Percentiles rank a stretch among this genome's conserved stretches.
phyloP scores from a whole-genome alignment of 192 early-diverging fungal genomes.

The Piromyces finnis region DNA sequence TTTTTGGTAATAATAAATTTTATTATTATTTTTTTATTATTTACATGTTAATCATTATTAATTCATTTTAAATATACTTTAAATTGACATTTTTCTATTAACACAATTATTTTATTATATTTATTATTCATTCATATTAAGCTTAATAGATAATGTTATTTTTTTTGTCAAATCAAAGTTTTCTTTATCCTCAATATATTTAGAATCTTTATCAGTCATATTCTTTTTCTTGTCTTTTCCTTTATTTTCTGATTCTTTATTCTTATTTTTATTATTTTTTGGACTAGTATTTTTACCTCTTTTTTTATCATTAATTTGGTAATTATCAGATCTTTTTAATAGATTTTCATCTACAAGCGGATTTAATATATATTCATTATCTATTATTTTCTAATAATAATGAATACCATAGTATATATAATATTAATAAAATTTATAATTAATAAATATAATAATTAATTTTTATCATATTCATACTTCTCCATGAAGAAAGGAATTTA shows the following conservation, averaged over 20 bases:
- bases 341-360: not conserved
- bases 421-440: too few relatives aligned
- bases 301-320: not conserved
- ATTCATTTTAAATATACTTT: too few relatives aligned
- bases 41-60: too few relatives aligned
- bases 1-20: not conserved
- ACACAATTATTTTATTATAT: not conserved
- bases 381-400: not conserved
- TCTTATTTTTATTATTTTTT: not conserved
- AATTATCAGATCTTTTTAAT: not conserved
- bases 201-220: not conserved
- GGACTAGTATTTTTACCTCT: not conserved
- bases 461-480: too few relatives aligned
- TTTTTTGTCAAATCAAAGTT: not conserved
- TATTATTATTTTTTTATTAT: too few relatives aligned
- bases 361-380: not conserved
- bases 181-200: not conserved
- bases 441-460: too few relatives aligned
- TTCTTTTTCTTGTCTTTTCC: not conserved
- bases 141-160: not conserved
- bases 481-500: not conserved
- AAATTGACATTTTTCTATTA: too few relatives aligned
- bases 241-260: not conserved
- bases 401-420: not conserved
- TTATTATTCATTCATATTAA: not conserved